A percentile compares a stretch with the other conserved stretches of the same genome.
phyloP scores from a whole-genome alignment of 495 filamentous ascomycete species.

The Pyrenula massariospora region DNA sequence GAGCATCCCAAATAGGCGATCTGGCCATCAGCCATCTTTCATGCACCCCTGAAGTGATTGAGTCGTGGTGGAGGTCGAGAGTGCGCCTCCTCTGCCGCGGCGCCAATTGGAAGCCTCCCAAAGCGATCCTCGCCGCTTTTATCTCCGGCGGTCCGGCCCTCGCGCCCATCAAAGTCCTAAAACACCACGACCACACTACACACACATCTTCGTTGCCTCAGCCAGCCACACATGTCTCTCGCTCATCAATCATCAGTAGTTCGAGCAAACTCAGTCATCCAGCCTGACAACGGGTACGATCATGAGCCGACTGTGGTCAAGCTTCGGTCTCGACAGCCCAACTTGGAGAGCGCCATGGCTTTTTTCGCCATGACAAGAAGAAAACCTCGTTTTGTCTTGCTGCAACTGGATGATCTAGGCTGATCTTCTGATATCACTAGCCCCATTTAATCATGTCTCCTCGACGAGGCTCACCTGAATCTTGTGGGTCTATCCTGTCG shows the following conservation, averaged over 20 bases:
- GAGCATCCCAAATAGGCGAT: neutral
- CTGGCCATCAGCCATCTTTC: neutral
- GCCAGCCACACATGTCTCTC: neutral
- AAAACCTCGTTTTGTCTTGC: neutral
- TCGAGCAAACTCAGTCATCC: neutral
- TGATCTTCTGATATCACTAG: neutral
- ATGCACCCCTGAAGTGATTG: neutral
- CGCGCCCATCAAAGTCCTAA: neutral
- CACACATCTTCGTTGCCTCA: neutral
- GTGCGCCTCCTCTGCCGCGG: neutral
- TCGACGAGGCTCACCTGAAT: neutral
- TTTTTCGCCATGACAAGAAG: neutral
- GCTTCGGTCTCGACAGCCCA: neutral
- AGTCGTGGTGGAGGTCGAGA: neutral
- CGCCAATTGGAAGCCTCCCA: neutral
- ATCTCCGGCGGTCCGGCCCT: neutral
- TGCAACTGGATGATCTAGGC: neutral
- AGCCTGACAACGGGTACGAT: neutral
- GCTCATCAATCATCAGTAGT: neutral
- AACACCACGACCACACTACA: neutral
- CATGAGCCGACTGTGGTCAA: neutral
- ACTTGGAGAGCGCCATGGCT: neutral
- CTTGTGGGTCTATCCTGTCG: neutral
- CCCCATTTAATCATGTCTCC: too few species aligned
- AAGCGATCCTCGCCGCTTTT: neutral